Conservation (phyloP, 768 basidiomycete species). For the Russula sp. region DNA sequence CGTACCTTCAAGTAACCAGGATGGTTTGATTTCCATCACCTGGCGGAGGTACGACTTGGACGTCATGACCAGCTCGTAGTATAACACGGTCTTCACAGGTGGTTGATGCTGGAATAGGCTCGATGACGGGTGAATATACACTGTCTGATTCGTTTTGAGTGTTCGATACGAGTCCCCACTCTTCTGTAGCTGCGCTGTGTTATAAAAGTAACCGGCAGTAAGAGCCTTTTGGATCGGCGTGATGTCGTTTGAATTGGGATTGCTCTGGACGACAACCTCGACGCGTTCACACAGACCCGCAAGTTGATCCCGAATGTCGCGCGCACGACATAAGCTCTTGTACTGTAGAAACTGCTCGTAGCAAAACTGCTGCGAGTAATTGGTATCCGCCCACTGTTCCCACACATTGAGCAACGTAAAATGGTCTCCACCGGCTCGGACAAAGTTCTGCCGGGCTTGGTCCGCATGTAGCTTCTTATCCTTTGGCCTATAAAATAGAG, state of each 20-base stretch:
- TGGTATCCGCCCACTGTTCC: slow-evolving; percentile 98
- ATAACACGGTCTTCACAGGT: slow-evolving; percentile 82
- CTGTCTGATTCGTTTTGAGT: slow-evolving; percentile 91
- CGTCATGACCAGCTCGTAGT: slow-evolving; percentile 97
- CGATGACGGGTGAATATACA: slow-evolving; percentile 95
- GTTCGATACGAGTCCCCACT: slow-evolving; percentile 97
- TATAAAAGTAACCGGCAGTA: slow-evolving; percentile 94
- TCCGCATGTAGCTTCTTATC: slow-evolving; percentile 98
- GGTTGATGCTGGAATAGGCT: slow-evolving; percentile 94
- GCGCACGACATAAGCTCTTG: slow-evolving; percentile 89
- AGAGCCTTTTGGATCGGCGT: slow-evolving; percentile 92
- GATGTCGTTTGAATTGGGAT: slow-evolving; percentile 90
- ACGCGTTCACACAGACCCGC: slow-evolving; percentile 95
- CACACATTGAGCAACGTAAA: slow-evolving; percentile 97
- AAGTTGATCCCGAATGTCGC: slow-evolving; percentile 94
- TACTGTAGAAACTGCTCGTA: slow-evolving; percentile 94
- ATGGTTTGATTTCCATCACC: slow-evolving; percentile 96
- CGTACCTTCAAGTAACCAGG: slow-evolving; percentile 88
- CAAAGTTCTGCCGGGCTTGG: slow-evolving; percentile 95
- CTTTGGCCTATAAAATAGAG: slow-evolving; percentile 94
- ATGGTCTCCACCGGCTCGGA: slow-evolving; percentile 93
- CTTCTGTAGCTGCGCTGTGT: slow-evolving; percentile 89
- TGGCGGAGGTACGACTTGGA: slow-evolving; percentile 97
- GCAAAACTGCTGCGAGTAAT: slow-evolving; percentile 94
- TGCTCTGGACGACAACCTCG: slow-evolving; percentile 81